Evolutionary conservation across 2,329 filamentous ascomycete genomes (phyloP).

Genomic region (Colletotrichum sp.): DNA sequence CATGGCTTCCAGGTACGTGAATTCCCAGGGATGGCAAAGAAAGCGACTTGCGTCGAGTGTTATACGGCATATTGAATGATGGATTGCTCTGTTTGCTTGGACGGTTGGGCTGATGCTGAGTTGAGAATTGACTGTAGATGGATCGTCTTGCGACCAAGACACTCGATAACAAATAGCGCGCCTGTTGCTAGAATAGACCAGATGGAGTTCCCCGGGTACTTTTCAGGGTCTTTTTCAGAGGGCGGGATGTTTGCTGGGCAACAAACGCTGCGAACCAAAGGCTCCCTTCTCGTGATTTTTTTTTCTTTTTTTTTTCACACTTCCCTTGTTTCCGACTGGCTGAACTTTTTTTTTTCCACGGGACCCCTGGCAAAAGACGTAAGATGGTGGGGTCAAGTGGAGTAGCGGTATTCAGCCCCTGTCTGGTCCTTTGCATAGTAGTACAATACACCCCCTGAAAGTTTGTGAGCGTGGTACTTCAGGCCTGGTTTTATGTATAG

Average conservation of each 20-base stretch:
- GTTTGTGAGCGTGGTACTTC: no score
- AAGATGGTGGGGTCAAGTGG: background rate
- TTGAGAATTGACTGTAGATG: background rate
- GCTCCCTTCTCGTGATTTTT: background rate
- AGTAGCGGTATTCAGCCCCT: no score
- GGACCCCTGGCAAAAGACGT: background rate
- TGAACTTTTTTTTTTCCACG: background rate
- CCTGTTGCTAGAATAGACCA: background rate
- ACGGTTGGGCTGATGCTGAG: background rate
- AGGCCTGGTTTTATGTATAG: no score
- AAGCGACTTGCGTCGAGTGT: constrained; percentile 94
- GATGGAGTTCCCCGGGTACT: background rate
- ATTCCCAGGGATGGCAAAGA: constrained; percentile 93
- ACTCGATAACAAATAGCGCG: background rate
- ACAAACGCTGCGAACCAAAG: background rate
- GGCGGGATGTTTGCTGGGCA: background rate
- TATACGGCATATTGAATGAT: constrained; percentile 78
- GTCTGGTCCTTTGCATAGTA: no score
- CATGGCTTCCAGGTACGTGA: constrained; percentile 74
- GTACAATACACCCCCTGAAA: no score
- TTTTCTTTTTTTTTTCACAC: background rate
- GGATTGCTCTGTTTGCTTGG: background rate
- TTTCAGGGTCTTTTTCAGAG: background rate
- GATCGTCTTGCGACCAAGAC: background rate
- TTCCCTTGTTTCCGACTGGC: background rate